Evolutionary conservation across 345 rosid species (phyloP), one percentile per base, ranked within the genome.

Genomic region (Nephelium lappaceum): DNA sequence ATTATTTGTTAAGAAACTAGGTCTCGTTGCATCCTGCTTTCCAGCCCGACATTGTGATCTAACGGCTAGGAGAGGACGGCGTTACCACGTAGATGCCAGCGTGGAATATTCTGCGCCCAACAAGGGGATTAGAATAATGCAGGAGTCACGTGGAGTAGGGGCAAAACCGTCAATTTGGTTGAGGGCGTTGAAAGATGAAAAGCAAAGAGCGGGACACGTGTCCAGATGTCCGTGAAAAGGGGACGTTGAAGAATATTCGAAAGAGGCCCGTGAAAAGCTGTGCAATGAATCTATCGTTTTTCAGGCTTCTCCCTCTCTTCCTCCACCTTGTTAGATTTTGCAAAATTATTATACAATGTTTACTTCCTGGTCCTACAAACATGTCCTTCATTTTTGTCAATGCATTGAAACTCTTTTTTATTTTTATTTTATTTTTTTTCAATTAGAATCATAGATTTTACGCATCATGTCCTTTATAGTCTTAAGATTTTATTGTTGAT

Each of bases 91-190:
- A 31, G 8, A 16, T 3, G 8, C 79, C 86, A 79, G 80, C 86
- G 74, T 84, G 88, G 84, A 85, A 85, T 84, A 79, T 84, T 87
- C 85, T 67, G 69, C 70, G 77, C 83, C 67, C 36, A 57, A 77
- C 14, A 60, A 67, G 62, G 63, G 42, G 24, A 36, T 23, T 25
- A 43, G 72, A 79, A 82, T 79, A 83, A 72, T 77, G 62, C 51
- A 25, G 62, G 36, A 16, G 76, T 84, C 89, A 87, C 85, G 82
- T 86, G 88, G 86, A 68, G 70, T 81, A 77, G 73, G 80, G 73
- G 11, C 21, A 51, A 36, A 58, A 45, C 0, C 4, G 79, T 41
- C 25, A 27, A 3, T 53, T 53, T 12, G 0, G 18, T 3, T 8
- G 12, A 45, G 51, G 51, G 8, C 36, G 36, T 31, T 31, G 36